Base-by-base conservation (phyloP, 306 rosid species). In the Sphenostylis stenocarpa region DNA sequence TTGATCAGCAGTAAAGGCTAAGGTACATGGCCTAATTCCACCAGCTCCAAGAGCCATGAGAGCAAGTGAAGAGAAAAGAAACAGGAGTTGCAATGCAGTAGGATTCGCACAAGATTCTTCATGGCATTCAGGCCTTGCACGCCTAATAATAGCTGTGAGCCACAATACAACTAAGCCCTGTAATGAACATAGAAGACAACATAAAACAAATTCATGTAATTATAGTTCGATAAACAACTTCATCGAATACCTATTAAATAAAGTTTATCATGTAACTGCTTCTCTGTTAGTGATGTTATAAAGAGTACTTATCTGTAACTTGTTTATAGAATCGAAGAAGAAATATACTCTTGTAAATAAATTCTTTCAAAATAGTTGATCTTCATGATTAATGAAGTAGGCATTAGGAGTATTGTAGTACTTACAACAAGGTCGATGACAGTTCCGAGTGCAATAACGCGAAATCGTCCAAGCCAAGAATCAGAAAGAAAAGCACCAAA, bases 401-500 rank as follows among this genome's bases (percentile, higher is more conserved):
- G 24, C 19, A 7, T 14, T 29, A 47, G 43, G 71, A 66, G 16
- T 47, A 69, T 6, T 39, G 7, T 33, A 26, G 56, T 74, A 26
- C 87, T 87, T 85, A 91, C 97, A 24, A 84, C 53, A 49, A 91
- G 88, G 55, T 86, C 73, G 39, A 81, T n/a, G 70, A 90, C 2
- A 6, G 75, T 72, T 70, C 85, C 94, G 4, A 53, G 70, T n/a
- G 88, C 76, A 56, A 94, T 88, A 45, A 85, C 87, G 36, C 79
- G 90, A 81, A 88, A 94, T 52, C 96, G 80, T 52, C 97, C 96
- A 12, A 90, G 82, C 83, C 55, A 67, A 72, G 96, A 86, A 88
- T 91, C 96, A 34, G 98, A 85, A 53, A 94, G 82, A 75, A 90
- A 88, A 82, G 98, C 98, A n/a, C 97, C 96, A 23, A 78, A 41